Evolutionary conservation across 2,329 filamentous ascomycete species (phyloP).

Genomic region (Beauveria australis): DNA sequence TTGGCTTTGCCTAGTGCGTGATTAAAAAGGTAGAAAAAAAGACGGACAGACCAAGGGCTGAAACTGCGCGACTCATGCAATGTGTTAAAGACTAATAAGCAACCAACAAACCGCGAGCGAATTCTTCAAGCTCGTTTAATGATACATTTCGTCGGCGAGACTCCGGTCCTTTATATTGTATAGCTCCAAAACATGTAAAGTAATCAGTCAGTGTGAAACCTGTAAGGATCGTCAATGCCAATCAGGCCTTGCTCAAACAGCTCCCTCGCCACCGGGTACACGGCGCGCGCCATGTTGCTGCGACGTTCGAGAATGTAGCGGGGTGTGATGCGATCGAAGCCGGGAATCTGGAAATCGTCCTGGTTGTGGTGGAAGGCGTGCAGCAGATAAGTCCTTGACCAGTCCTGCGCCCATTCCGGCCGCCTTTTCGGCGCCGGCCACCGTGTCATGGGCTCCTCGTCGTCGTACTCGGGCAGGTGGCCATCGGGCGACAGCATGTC

Average conservation of each 20-base stretch:
- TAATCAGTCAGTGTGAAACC: not conserved
- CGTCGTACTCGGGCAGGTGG: not conserved
- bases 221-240: conserved; percentile 12
- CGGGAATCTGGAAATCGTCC: not conserved
- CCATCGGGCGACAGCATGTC: not conserved
- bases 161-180: not conserved
- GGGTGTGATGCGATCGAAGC: conserved; percentile 11
- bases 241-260: conserved; percentile 14
- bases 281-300: conserved; percentile 15
- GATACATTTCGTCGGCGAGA: not conserved
- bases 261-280: conserved; percentile 14
- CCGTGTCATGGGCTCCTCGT: not conserved
- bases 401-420: conserved; percentile 11
- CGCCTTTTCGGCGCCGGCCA: not conserved
- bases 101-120: not conserved
- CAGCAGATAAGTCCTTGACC: conserved; percentile 12
- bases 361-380: conserved; percentile 13
- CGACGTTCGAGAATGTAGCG: conserved; percentile 14
- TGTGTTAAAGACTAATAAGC: not conserved
- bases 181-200: not conserved
- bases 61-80: not conserved
- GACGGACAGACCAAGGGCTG: not conserved
- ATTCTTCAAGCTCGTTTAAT: not conserved
- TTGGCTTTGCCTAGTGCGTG: not conserved
- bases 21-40: not conserved